Base-by-base conservation (phyloP, 768 basidiomycete genomes). In the Podaxis sp. region DNA sequence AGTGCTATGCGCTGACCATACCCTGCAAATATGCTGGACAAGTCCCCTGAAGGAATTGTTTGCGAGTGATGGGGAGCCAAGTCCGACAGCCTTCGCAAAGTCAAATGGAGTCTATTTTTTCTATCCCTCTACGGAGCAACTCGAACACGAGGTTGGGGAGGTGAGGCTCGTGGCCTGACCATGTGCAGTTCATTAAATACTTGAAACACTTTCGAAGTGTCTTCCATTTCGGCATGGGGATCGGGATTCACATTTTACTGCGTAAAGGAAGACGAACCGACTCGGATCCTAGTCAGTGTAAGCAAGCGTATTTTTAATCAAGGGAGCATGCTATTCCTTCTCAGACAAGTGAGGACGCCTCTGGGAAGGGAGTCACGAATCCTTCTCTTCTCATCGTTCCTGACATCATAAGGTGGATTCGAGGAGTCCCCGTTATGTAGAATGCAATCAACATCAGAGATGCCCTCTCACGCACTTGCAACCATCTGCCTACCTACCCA, bases 101-200 rank as follows among this genome's bases (percentile, higher is more conserved):
- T 27, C 22, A 27, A 27, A 24, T 50, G 4, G 49, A 27, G 33
- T 60, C 59, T 53, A 60, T 60, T 25, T 29, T 52, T 29, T 53
- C 38, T 25, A 24, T 29, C 41, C 13, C 58, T 61, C 53, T 47
- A 55, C 41, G 60, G 60, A 47, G 52, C 43, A 61, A 54, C 25
- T 24, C 15, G 24, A 61, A 61, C 60, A 61, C 60, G 60, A 61
- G 60, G 60, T 24, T 61, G 53, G 60, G 49, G 33, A 55, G 43
- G 25, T 47, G 15, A 55, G 60, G 53, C 60, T 55, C 60, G 52
- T 61, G 60, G 52, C 60, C 1, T 43, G 27, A 33, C 60, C 60
- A 61, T 61, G 60, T 61, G 60, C 19, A 46, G 27, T 55, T 61
- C 52, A 61, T 61, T 41, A 61, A 61, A 61, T 25, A 61, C 60